A percentile compares a stretch with the other conserved stretches of the same genome.
Conservation (phyloP, 495 filamentous ascomycete species). For the Podospora pseudocomata region DNA sequence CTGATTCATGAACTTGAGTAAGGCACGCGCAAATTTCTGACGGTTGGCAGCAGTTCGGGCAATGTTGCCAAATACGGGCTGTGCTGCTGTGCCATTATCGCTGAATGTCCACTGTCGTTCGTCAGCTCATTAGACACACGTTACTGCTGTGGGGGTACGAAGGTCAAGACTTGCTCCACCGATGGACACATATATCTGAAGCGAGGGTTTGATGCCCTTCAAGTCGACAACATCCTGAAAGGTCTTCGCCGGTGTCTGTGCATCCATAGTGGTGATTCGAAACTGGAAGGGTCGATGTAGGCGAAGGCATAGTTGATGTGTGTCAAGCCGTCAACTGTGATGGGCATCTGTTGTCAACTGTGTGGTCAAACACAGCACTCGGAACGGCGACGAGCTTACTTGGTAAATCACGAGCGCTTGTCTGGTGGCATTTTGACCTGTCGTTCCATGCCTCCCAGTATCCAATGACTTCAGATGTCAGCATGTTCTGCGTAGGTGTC, state of each 20-base stretch:
- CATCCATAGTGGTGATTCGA: conserved; percentile 4
- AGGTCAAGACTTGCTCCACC: background rate
- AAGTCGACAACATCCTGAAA: background rate
- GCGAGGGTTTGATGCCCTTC: background rate
- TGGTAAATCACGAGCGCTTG: background rate
- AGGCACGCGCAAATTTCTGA: conserved; percentile 21
- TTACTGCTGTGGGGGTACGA: too few species aligned
- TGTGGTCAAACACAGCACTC: too few species aligned
- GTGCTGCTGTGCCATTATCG: conserved; percentile 13
- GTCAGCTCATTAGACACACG: too few species aligned
- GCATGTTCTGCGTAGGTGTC: too few species aligned
- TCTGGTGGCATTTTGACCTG: background rate
- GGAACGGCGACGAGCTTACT: background rate
- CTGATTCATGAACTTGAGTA: conserved; percentile 14
- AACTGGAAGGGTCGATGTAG: background rate
- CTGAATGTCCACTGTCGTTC: background rate
- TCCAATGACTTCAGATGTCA: background rate
- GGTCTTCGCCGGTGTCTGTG: background rate
- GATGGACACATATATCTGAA: background rate
- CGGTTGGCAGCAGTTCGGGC: conserved; percentile 21
- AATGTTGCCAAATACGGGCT: conserved; percentile 23
- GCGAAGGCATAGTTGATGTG: conserved; percentile 5
- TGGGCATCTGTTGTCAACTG: too few species aligned
- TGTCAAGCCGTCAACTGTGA: background rate
- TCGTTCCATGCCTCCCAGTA: conserved; percentile 3